Base-by-base conservation (phyloP, 2,329 filamentous ascomycete genomes). In the Trichophyton verrucosum region DNA sequence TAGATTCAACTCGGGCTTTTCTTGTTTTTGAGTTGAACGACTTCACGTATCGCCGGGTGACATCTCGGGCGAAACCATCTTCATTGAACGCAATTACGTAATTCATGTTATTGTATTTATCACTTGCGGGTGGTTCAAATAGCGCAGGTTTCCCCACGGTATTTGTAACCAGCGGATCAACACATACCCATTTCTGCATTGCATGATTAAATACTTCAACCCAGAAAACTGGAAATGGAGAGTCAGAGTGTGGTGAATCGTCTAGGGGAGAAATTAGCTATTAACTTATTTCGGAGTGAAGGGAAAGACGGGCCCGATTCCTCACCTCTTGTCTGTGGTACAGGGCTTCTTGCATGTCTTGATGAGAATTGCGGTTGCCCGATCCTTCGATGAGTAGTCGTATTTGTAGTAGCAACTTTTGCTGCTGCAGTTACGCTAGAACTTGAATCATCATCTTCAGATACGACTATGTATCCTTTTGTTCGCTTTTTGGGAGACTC, bases 11-110 rank as follows among this genome's bases (percentile, higher is more conserved):
- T n/a, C 94, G 85, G 62, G 82, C 74, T 65, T 85, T 90, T 22
- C 89, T 82, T 0, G 91, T 96, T 74, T 97, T 97, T 22, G 91
- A 88, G 66, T 91, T 94, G 74, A 87, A 97, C 0, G 87, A 86
- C 72, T 94, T 95, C 1, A 86, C 81, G 70, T 99, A 99, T 15
- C 94, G 84, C 60, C 85, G 81, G 0, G 94, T 99, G 0, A 99
- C 89, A 68, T 99, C 94, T 68, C 82, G 84, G 0, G 85, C 90
- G 13, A 82, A 83, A 2, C 85, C 87, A 65, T 95, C 88, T 11
- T 85, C 83, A 65, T 95, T 88, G 65, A 96, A 96, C 0, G 86
- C 89, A 58, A 99, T 78, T 0, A 88, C 91, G 68, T 99, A 99
- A 8, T 80, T 82, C 75, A 99, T 82, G 60, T 77, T 81, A 66